These are phyloP conservation scores for Eudorina sp. DNA, from an alignment of 139 green algal genomes.

Conservation along the genomic window DNA sequence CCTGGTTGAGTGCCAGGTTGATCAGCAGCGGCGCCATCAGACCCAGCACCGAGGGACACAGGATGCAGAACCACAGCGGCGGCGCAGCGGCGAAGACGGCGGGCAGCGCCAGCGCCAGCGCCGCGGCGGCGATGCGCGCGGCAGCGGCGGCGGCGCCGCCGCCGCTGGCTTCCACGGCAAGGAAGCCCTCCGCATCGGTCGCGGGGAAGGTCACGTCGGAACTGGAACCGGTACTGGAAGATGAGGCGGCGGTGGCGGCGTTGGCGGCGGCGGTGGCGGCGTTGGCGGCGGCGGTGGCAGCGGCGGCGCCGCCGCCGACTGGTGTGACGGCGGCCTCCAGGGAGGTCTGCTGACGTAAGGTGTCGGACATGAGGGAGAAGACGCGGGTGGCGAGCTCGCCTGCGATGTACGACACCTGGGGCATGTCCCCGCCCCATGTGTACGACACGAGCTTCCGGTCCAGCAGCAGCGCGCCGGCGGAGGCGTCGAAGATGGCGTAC, in stretches of 20 bases:
- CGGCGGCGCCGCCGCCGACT: not conserved
- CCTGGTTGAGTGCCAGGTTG: conserved; percentile 56
- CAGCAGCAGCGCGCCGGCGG: conserved; percentile 6
- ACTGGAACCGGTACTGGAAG: not conserved
- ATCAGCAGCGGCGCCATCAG: conserved; percentile 59
- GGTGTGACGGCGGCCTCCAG: not conserved
- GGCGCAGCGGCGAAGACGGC: conserved; percentile 50
- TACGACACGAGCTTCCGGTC: not conserved
- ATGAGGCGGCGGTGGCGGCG: too few species aligned
- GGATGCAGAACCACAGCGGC: conserved; percentile 63
- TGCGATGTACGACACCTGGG: not conserved
- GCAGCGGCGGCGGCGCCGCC: not conserved
- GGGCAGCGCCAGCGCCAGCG: conserved; percentile 22
- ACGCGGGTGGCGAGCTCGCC: not conserved
- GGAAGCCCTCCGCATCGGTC: not conserved
- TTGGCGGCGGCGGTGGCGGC: too few species aligned
- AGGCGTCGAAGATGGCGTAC: conserved; percentile 37
- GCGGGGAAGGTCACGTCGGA: not conserved
- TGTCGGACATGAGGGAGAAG: not conserved
- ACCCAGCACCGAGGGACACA: conserved; percentile 60
- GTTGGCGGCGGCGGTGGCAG: not conserved
- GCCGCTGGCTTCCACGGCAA: not conserved
- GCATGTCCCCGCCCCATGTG: conserved; percentile 2
- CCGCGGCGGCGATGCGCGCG: conserved; percentile 1
- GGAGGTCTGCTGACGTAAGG: not conserved